Evolutionary conservation across 2,329 filamentous ascomycete species (phyloP), one percentile per base, ranked within the genome.

Genomic region (Beauveria australis): DNA sequence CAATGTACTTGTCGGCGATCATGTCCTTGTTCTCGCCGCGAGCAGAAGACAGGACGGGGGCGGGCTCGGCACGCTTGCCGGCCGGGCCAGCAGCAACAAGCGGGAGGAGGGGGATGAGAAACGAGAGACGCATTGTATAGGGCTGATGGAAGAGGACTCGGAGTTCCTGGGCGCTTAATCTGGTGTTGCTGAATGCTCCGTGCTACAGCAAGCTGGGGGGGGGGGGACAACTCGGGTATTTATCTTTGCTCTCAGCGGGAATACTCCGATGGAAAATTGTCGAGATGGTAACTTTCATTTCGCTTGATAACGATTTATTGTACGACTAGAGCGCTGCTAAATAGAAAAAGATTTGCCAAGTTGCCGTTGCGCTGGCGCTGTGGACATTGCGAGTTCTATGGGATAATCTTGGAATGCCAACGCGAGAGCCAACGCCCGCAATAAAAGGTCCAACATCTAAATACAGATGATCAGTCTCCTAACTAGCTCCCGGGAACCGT

Each of bases 1-100:
- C 65, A 53, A 67, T 67, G 59, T 66, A 67, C 61, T 66, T 67
- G 63, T 62, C 56, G 9, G 51, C 52, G 26, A 67, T 54, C 22
- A 64, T 24, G 16, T 58, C 37, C 40, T 53, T 58, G 40, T 51
- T 37, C n/a, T 54, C 63, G 44, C 61, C 64, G 19, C 65, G 62
- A 7, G 63, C 51, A 16, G 46, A 51, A 16, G 46, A 51, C 22
- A 65, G 60, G 10, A 66, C 26, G 16, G 66, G 65, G 3, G 62
- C 65, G 26, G 64, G 65, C 48, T 61, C 61, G 16, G 61, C 49
- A 28, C 64, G 65, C 30, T 61, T 53, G 30, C 41, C 54, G 3
- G 59, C 41, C 9, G 62, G 62, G 2, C 26, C 12, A 26, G 59
- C 62, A 9, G 53, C 33, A 22, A 47, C 62, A 3, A 63, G 48